These are phyloP conservation scores for Haplosporangium gracile DNA, from an alignment of 192 early-diverging fungal species.

Conservation along the genomic window DNA sequence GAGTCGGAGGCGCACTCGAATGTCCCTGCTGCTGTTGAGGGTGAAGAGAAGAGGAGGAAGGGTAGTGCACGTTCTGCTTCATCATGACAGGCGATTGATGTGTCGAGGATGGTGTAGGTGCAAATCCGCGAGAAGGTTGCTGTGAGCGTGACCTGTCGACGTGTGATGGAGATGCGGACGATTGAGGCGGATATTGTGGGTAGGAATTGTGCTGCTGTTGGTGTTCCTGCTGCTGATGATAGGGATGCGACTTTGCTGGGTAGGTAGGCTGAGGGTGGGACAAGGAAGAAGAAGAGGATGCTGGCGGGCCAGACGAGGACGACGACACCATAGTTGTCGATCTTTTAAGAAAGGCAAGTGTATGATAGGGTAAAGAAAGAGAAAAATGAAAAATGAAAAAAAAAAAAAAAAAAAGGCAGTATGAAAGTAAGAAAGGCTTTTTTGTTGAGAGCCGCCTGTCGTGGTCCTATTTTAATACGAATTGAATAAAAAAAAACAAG, in stretches of 20 bases:
- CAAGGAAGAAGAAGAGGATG: constrained; percentile 8
- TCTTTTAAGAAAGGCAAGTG: background rate
- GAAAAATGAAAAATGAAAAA: constrained; percentile 1
- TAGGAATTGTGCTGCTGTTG: constrained; percentile 1
- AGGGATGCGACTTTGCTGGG: background rate
- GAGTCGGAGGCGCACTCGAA: background rate
- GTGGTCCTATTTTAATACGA: background rate
- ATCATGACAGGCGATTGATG: constrained; percentile 8
- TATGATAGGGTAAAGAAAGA: background rate
- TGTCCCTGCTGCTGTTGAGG: constrained; percentile 14
- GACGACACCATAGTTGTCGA: constrained; percentile 30
- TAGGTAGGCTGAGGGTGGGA: constrained; percentile 11
- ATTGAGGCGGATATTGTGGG: constrained; percentile 2
- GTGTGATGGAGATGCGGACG: constrained; percentile 10
- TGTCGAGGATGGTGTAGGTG: background rate
- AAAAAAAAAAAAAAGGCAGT: background rate
- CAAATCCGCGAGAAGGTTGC: constrained; percentile 11
- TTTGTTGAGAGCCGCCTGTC: background rate
- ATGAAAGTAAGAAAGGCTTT: background rate
- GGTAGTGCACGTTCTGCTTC: constrained; percentile 23
- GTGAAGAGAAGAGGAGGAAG: background rate
- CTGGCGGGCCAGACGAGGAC: constrained; percentile 11
- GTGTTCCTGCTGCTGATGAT: background rate
- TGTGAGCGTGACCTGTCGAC: background rate
- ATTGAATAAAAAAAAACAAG: background rate